Conservation (phyloP, 768 basidiomycete genomes). For the Boletus sp. region DNA sequence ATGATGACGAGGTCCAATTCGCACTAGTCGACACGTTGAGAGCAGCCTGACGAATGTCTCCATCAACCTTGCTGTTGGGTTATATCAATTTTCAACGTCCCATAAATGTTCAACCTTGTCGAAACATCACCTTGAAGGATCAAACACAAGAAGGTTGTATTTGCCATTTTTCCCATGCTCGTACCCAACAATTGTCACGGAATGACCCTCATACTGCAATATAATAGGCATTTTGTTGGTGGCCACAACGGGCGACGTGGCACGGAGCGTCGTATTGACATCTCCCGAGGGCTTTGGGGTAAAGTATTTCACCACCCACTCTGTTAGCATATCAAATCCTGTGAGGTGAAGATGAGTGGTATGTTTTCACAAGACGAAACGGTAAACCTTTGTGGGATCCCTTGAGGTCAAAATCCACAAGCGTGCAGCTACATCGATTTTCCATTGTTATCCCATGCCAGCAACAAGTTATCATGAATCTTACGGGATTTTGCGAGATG, state of each 20-base stretch:
- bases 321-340: conserved; percentile 51
- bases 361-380: neutral
- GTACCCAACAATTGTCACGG: conserved; percentile 83
- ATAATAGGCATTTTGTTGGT: conserved; percentile 79
- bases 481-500: conserved; percentile 79
- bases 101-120: conserved; percentile 1
- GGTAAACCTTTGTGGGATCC: conserved; percentile 43
- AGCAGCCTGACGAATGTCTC: conserved; percentile 21
- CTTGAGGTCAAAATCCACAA: conserved; percentile 64
- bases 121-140: conserved; percentile 62
- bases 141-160: conserved; percentile 70
- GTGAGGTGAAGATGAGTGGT: neutral
- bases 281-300: conserved; percentile 36
- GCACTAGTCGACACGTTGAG: conserved; percentile 7
- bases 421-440: conserved; percentile 43
- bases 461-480: conserved; percentile 24
- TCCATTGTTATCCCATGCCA: neutral
- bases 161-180: conserved; percentile 60
- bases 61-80: conserved; percentile 11
- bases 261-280: conserved; percentile 52
- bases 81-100: neutral
- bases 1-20: conserved; percentile 11
- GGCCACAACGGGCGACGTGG: conserved; percentile 48
- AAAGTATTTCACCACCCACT: conserved; percentile 83
- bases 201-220: conserved; percentile 82